Evolutionary conservation across 257 asterid genomes (phyloP).

Genomic region (Ilex asprella): DNA sequence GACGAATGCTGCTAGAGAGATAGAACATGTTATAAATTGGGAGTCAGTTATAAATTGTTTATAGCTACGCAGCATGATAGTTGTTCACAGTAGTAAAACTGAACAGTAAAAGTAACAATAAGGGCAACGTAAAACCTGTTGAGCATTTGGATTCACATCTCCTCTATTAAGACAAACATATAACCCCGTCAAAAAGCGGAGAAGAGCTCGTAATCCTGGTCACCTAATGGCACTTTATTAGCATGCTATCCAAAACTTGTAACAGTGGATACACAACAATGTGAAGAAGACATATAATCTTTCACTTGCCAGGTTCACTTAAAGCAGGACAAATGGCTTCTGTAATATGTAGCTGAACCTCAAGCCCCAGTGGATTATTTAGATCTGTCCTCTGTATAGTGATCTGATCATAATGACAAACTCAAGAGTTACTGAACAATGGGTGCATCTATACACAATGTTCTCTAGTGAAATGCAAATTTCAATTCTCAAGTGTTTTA

Average conservation of each 20-base stretch:
- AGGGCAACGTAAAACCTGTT: conserved; percentile 38
- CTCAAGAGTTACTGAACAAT: not conserved
- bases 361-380: conserved; percentile 86
- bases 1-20: conserved; percentile 54
- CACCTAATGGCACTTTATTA: conserved; percentile 12
- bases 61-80: conserved; percentile 7
- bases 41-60: too few relatives aligned
- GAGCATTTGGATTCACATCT: conserved; percentile 73
- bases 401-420: conserved; percentile 46
- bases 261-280: not conserved
- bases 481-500: too few relatives aligned
- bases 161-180: conserved; percentile 93
- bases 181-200: conserved; percentile 89
- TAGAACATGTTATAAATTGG: not conserved
- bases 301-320: conserved; percentile 93
- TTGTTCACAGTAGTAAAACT: not conserved
- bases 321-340: conserved; percentile 96
- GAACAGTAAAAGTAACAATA: not conserved
- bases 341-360: conserved; percentile 78
- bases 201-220: conserved; percentile 94
- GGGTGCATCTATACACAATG: not conserved
- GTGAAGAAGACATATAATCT: conserved; percentile 3
- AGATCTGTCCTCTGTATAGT: conserved; percentile 90
- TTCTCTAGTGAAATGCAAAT: conserved; percentile 9
- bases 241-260: conserved; percentile 8